Evolutionary conservation across 2,329 filamentous ascomycete genomes (phyloP).

Genomic region (Clonostachys rhizophaga): DNA sequence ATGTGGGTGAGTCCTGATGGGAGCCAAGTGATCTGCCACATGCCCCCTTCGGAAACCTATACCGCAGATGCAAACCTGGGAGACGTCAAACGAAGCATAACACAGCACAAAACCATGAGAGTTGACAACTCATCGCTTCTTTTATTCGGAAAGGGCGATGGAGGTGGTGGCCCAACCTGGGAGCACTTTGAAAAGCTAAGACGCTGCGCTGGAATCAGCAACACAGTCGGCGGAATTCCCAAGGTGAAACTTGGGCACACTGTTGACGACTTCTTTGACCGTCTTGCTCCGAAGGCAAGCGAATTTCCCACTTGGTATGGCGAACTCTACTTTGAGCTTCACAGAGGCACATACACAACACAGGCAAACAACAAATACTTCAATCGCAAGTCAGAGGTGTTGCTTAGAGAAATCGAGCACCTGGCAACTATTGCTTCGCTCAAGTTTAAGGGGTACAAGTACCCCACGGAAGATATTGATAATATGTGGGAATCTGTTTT

Average conservation of each 20-base stretch:
- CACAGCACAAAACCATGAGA: constrained; percentile 93
- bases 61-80: constrained; percentile 93
- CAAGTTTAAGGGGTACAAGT: constrained; percentile 69
- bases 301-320: constrained; percentile 95
- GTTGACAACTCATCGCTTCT: constrained; percentile 87
- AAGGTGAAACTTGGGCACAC: constrained; percentile 84
- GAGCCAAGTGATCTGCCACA: constrained; percentile 95
- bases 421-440: constrained; percentile 83
- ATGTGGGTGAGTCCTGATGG: constrained; percentile 97
- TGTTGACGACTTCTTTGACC: constrained; percentile 92
- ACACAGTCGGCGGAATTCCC: constrained; percentile 74
- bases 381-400: constrained; percentile 79
- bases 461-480: constrained; percentile 91
- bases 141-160: constrained; percentile 95
- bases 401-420: constrained; percentile 84
- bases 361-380: constrained; percentile 96
- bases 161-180: constrained; percentile 91
- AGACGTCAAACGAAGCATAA: constrained; percentile 83
- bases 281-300: constrained; percentile 72
- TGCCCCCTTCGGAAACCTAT: constrained; percentile 94
- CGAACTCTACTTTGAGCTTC: constrained; percentile 95
- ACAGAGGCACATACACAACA: constrained; percentile 95
- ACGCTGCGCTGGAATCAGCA: constrained; percentile 85
- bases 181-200: constrained; percentile 93
- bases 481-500: constrained; percentile 92